A percentile compares a stretch with the other conserved stretches of the same genome.
phyloP scores from a whole-genome alignment of 768 basidiomycete genomes.

The Tulasnella sp. region DNA sequence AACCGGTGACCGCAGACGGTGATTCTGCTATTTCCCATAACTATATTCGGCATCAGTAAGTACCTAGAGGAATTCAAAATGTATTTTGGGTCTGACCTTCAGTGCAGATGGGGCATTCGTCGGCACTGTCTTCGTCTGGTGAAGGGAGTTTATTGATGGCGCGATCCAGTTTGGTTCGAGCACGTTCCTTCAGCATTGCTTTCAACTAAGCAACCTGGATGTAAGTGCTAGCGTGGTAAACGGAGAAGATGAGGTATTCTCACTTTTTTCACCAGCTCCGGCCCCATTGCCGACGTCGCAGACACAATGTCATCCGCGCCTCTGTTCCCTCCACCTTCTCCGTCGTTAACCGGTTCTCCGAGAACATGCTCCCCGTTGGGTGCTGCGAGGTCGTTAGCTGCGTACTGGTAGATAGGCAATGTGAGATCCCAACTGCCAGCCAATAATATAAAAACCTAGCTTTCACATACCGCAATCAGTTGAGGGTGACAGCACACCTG shows the following conservation, averaged over 20 bases:
- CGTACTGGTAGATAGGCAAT: background rate
- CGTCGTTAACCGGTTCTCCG: background rate
- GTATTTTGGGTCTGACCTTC: background rate
- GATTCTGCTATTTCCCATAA: slow-evolving; percentile 24
- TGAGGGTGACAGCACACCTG: slow-evolving; percentile 48
- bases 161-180: background rate
- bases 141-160: background rate
- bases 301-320: background rate
- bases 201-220: background rate
- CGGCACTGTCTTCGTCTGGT: slow-evolving; percentile 32
- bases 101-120: slow-evolving; percentile 30
- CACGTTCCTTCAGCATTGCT: background rate
- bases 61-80: background rate
- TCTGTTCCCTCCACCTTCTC: background rate
- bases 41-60: background rate
- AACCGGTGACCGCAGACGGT: slow-evolving; percentile 30
- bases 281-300: slow-evolving; percentile 7
- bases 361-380: slow-evolving; percentile 21
- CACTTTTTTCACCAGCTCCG: slow-evolving; percentile 15
- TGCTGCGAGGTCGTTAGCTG: slow-evolving; percentile 1
- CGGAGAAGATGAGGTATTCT: background rate
- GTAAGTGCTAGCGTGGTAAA: background rate
- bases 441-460: too few species aligned
- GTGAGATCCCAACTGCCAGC: background rate
- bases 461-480: slow-evolving; percentile 49